A percentile compares a stretch with the other conserved stretches of the same genome.
Evolutionary conservation across 768 basidiomycete genomes (phyloP).

Genomic region (Arthromyces matolae): DNA sequence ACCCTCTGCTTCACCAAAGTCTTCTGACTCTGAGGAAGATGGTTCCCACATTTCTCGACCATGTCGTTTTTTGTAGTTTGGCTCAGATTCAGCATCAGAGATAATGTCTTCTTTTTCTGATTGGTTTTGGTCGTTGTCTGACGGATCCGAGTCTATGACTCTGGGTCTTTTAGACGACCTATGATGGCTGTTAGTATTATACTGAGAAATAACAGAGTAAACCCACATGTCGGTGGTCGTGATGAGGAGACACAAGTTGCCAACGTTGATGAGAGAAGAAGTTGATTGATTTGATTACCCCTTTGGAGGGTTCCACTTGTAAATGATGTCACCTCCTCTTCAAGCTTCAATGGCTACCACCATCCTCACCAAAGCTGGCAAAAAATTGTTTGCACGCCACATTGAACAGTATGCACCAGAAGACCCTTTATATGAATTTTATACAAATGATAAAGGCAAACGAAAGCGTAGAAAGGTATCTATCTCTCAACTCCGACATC

Average conservation of each 20-base stretch:
- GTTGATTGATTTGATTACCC: no score
- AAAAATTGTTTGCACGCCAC: slow-evolving; percentile 62
- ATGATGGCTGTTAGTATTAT: no score
- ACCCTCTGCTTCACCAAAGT: slow-evolving; percentile 26
- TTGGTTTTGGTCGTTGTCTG: no score
- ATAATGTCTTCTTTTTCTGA: background rate
- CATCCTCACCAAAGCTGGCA: slow-evolving; percentile 45
- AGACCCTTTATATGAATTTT: slow-evolving; percentile 73
- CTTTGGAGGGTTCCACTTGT: no score
- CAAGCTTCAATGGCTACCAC: no score
- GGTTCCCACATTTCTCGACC: slow-evolving; percentile 11
- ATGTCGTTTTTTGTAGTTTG: background rate
- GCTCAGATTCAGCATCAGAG: background rate
- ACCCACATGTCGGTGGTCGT: no score
- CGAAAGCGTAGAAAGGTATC: slow-evolving; percentile 56
- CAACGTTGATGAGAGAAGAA: no score
- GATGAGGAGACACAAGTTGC: no score
- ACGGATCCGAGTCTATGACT: no score
- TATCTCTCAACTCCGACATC: background rate
- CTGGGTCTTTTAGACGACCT: no score
- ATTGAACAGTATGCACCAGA: slow-evolving; percentile 62
- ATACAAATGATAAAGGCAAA: slow-evolving; percentile 53
- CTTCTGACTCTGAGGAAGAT: slow-evolving; percentile 25
- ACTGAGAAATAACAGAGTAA: no score
- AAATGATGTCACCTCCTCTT: no score